Evolutionary conservation across 768 basidiomycete genomes (phyloP), one percentile per base, ranked within the genome.

Genomic region (Dacryopinax primogenitus): DNA sequence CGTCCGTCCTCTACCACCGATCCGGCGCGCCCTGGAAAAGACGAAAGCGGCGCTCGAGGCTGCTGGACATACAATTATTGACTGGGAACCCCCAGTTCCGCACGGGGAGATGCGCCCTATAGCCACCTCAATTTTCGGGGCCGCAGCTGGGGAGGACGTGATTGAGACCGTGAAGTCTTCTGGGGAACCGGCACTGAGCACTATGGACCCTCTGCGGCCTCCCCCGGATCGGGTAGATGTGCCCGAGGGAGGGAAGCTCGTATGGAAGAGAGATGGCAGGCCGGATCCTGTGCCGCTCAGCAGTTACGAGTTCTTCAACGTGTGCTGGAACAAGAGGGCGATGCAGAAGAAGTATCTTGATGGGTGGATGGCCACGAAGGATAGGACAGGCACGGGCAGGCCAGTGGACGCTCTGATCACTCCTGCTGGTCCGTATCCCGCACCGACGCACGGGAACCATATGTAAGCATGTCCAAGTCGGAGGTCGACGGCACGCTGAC

Each of bases 341-440:
- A 67, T 86, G 30, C 80, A 86, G 28, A 76, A 83, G 68, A 77
- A 79, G 62, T 83, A 88, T 70, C 73, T 87, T 58, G 80, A 84
- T 51, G 74, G 82, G 62, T 90, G 87, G 88, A 79, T 84, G 63
- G 77, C 74, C 3, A 86, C 84, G 0, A 74, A 69, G 11, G 67
- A 64, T 0, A 61, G 69, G 13, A 90, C 87, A 0, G 41, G 41
- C 23, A 90, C 87, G 0, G 86, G 85, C 1, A 75, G 89, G 1
- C 86, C 87, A 2, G 80, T 90, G 6, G 90, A 91, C 71, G 88
- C 85, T 1, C 82, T 92, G 68, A 84, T 91, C 36, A 75, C 78
- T 1, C 86, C 90, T 26, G 79, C 76, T 1, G 84, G 84, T 1
- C 78, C 86, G 1, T 84, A 76, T 70, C 74, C 79, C 0, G 85